Percentiles rank a stretch among this genome's conserved stretches.
phyloP scores from a whole-genome alignment of 805 yeast species.

The Pichia nakasei region DNA sequence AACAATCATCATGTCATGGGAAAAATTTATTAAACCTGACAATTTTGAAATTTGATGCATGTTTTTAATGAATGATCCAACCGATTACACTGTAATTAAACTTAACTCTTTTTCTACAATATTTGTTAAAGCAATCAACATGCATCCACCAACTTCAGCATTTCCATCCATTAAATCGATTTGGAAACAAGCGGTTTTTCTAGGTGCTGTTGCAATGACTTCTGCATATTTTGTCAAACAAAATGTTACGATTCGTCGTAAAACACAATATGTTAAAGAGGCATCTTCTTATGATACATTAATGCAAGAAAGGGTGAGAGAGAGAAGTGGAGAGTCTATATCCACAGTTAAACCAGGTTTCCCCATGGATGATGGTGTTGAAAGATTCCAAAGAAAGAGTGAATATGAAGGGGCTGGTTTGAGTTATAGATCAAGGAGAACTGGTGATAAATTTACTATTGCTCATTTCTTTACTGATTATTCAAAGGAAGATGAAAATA shows the following conservation, averaged over 20 bases:
- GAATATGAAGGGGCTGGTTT: conserved; percentile 62
- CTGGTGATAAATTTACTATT: conserved; percentile 27
- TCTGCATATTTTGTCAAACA: conserved; percentile 29
- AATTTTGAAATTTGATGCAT: too few species aligned
- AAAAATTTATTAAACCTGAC: too few species aligned
- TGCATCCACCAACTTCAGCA: conserved; percentile 7
- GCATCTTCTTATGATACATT: conserved; percentile 25
- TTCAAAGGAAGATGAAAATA: conserved; percentile 2
- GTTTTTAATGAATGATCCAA: too few species aligned
- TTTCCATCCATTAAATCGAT: conserved; percentile 20
- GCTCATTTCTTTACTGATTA: conserved; percentile 13
- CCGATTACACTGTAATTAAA: too few species aligned
- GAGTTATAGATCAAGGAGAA: conserved; percentile 41
- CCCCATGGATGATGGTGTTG: conserved; percentile 24
- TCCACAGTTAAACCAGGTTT: conserved; percentile 28
- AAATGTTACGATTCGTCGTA: conserved; percentile 28
- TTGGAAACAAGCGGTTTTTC: conserved; percentile 27
- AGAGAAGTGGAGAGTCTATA: conserved; percentile 14
- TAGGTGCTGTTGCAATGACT: conserved; percentile 22
- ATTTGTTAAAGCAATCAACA: neutral
- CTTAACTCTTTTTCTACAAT: too few species aligned
- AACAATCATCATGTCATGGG: too few species aligned
- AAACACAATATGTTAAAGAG: conserved; percentile 27
- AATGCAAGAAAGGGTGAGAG: conserved; percentile 17
- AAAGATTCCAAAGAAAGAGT: conserved; percentile 43